Conservation (phyloP, 805 yeast genomes). For the Barnettozyma salicaria region DNA sequence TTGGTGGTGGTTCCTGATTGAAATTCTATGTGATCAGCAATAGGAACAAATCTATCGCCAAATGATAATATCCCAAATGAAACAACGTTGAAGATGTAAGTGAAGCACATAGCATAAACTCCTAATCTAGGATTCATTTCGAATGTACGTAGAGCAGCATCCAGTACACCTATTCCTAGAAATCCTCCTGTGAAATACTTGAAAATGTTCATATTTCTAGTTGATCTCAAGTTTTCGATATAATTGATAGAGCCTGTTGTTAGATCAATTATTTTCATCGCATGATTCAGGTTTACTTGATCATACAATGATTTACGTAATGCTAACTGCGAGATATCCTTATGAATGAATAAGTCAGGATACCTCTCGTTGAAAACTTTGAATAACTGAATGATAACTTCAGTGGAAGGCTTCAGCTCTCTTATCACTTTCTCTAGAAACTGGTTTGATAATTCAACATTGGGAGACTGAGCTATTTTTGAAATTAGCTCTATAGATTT, state of each 20-base stretch:
- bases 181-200: constrained; percentile 27
- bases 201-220: constrained; percentile 31
- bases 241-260: constrained; percentile 57
- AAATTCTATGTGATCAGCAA: constrained; percentile 56
- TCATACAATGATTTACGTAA: constrained; percentile 52
- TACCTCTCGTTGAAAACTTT: constrained; percentile 5
- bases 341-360: constrained; percentile 26
- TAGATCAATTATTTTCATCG: constrained; percentile 51
- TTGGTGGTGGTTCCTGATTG: constrained; percentile 57
- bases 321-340: constrained; percentile 50
- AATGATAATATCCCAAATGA: constrained; percentile 42
- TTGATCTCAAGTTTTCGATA: constrained; percentile 30
- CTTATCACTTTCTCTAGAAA: constrained; percentile 1
- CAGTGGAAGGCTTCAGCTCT: constrained; percentile 6
- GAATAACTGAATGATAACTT: constrained; percentile 4
- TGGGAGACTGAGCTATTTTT: constrained; percentile 5
- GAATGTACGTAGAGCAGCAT: constrained; percentile 35
- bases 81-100: constrained; percentile 44
- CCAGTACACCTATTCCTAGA: constrained; percentile 39
- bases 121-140: constrained; percentile 25
- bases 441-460: constrained; percentile 8
- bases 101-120: constrained; percentile 40
- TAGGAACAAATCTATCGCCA: constrained; percentile 43
- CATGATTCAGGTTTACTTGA: constrained; percentile 50
- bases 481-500: background rate